Evolutionary conservation across 306 rosid genomes (phyloP), one percentile per base, ranked within the genome.

Genomic region (Malus fusca): DNA sequence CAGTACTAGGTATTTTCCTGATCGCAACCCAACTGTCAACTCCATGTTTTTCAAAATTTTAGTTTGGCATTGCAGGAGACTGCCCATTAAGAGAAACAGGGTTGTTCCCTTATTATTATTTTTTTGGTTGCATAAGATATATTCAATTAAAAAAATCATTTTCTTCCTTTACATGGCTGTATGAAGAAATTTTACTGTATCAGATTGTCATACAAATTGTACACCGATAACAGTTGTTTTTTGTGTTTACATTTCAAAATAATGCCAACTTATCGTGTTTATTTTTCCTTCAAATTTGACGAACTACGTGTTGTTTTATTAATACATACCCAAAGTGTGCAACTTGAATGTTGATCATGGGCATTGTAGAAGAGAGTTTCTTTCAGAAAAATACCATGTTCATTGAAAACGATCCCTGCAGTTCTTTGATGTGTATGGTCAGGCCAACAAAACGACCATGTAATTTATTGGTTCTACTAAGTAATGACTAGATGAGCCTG

Each of bases 11-110:
- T 11, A 60, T 56, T 76, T 40, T 73, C 71, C 71, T 23, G 71
- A 60, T 48, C 62, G 66, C 51, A 74, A 69, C 62, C 53, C 73
- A 59, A 28, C 61, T 28, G 77, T 74, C 65, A 73, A 73, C 44
- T 42, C 71, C 81, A 67, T 66, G 79, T 80, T 78, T 75, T 71
- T 74, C 19, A 52, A 43, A 42, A 9, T 42, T 42, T 42, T 8
- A 42, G 58, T 55, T 72, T 51, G 76, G 75, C 56, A 58, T 78
- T 51, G 71, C 28, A 11, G 55, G 59, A 77, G 71, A 59, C 56
- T 5, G 58, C 61, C 66, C 79, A 7, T 18, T 75, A 31, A 62
- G 81, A 46, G 75, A 55, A 25, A 71, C 75, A 76, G 42, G 68
- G 71, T 11, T 75, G 40, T 82, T 44, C 80, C 71, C 40, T 58